These are phyloP conservation scores for Aspergillus homomorphus DNA, from an alignment of 495 filamentous ascomycete species.

Conservation along the genomic window DNA sequence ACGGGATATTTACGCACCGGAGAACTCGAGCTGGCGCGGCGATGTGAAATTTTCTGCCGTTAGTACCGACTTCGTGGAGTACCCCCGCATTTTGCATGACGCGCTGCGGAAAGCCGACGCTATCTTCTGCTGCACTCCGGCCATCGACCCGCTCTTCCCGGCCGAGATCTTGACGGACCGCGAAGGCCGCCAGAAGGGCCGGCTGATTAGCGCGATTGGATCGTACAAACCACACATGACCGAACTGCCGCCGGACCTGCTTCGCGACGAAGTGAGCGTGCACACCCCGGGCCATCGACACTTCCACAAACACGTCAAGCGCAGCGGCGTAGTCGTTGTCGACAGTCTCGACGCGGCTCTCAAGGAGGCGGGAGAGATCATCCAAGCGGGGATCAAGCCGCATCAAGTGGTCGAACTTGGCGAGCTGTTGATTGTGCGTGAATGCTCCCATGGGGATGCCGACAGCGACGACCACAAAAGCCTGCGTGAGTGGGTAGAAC, in stretches of 20 bases:
- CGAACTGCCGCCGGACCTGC: slow-evolving; percentile 74
- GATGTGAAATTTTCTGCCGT: slow-evolving; percentile 68
- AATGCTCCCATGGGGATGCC: slow-evolving; percentile 33
- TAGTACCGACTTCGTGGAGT: slow-evolving; percentile 70
- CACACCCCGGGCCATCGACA: slow-evolving; percentile 46
- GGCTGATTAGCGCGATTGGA: slow-evolving; percentile 79
- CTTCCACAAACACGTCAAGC: slow-evolving; percentile 66
- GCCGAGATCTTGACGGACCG: slow-evolving; percentile 58
- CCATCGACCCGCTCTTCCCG: slow-evolving; percentile 59
- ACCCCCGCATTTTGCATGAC: slow-evolving; percentile 59
- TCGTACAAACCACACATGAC: slow-evolving; percentile 82
- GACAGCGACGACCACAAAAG: slow-evolving; percentile 49
- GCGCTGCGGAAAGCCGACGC: slow-evolving; percentile 67
- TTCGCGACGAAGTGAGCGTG: slow-evolving; percentile 63
- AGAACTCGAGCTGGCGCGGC: slow-evolving; percentile 50
- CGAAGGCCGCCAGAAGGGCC: slow-evolving; percentile 69
- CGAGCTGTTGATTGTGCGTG: slow-evolving; percentile 73
- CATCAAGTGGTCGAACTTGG: slow-evolving; percentile 82
- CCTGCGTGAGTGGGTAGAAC: slow-evolving; percentile 66
- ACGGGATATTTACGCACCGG: slow-evolving; percentile 52
- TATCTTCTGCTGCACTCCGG: slow-evolving; percentile 79
- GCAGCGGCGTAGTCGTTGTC: slow-evolving; percentile 76
- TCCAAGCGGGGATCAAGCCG: slow-evolving; percentile 67
- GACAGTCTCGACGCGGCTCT: slow-evolving; percentile 77
- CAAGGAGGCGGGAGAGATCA: slow-evolving; percentile 85